Base-by-base conservation (phyloP, 768 basidiomycete species). In the Kwoniella dejecticola region DNA sequence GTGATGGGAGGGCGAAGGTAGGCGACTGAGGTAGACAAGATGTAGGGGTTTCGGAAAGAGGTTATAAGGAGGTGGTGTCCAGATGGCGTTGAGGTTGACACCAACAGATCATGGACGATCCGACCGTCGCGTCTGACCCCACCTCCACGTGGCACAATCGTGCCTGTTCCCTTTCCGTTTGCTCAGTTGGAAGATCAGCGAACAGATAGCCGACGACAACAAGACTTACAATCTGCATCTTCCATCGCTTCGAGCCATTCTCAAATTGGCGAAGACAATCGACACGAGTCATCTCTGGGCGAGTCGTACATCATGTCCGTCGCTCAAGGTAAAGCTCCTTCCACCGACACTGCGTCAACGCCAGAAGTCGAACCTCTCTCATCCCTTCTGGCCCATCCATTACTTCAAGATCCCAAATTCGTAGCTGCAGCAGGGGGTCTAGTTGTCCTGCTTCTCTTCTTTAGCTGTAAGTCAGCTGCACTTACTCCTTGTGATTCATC, bases 381-480 rank as follows among this genome's bases (percentile, higher is more conserved):
- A 19, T 52, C 61, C 4, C 36, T 73, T 1, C 54, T 74, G 33
- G 21, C 63, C 6, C 63, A 67, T 41, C 67, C 72, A 30, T 47
- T 77, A 1, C 19, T 76, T 8, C 66, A 70, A 49, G 75, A 77
- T 58, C 69, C 73, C 6, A 70, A 64, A 56, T 74, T 77, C 66
- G 41, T 74, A 24, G 67, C 70, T 13, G 66, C 69, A 8, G 66
- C 53, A 5, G 52, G 57, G 1, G 73, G 66, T n/a, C 40, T 72
- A 17, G 53, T 70, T 0, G 29, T 67, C 21, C 33, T 69, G 1
- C 40, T 72, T 12, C 24, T 64, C 15, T 41, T 74, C 27, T 62
- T 62, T 17, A 52, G 62, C 3, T 15, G 73, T 70, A 26, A 52
- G 63, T 19, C 17, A 8, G 36, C n/a, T n/a, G n/a, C n/a, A n/a